Percentiles rank a stretch among this genome's conserved stretches.
phyloP scores from a whole-genome alignment of 2,329 filamentous ascomycete species.

The Fusarium sp. region DNA sequence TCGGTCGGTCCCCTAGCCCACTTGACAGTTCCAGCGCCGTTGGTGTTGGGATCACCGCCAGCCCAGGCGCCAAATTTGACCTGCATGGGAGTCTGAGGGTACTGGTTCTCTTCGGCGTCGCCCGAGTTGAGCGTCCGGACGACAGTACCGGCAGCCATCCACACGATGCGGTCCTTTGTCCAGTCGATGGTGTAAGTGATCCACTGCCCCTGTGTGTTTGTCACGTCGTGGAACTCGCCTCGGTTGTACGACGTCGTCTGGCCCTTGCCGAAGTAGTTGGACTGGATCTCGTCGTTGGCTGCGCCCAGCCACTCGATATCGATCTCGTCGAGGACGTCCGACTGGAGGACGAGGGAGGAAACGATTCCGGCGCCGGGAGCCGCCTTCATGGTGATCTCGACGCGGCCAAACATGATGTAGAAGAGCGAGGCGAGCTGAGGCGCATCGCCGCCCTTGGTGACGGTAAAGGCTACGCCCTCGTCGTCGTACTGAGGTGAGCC shows the following conservation, averaged over 20 bases:
- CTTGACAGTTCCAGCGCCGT: conserved; percentile 80
- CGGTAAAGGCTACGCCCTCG: conserved; percentile 82
- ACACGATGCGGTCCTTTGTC: conserved; percentile 84
- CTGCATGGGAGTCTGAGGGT: conserved; percentile 95
- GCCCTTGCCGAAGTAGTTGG: conserved; percentile 97
- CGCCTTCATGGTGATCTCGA: conserved; percentile 84
- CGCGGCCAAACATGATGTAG: conserved; percentile 99
- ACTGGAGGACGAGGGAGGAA: conserved; percentile 88
- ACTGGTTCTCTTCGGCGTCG: conserved; percentile 75
- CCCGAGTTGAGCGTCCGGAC: conserved; percentile 76
- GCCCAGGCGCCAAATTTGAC: conserved; percentile 92
- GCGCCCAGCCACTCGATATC: conserved; percentile 96
- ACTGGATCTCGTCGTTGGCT: conserved; percentile 79
- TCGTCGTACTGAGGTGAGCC: conserved; percentile 75
- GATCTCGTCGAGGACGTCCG: conserved; percentile 92
- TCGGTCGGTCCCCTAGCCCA: conserved; percentile 90
- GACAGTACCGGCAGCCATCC: conserved; percentile 80
- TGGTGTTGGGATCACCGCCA: conserved; percentile 79
- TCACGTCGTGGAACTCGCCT: conserved; percentile 75
- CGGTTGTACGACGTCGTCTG: conserved; percentile 85
- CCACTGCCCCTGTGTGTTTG: conserved; percentile 74
- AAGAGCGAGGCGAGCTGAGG: conserved; percentile 89
- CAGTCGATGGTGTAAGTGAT: conserved; percentile 93
- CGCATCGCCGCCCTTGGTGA: conserved; percentile 78
- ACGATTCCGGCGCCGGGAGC: conserved; percentile 92